Evolutionary conservation across 176 grass and related monocot species (phyloP).

Genomic region (Musa troglodytarum): DNA sequence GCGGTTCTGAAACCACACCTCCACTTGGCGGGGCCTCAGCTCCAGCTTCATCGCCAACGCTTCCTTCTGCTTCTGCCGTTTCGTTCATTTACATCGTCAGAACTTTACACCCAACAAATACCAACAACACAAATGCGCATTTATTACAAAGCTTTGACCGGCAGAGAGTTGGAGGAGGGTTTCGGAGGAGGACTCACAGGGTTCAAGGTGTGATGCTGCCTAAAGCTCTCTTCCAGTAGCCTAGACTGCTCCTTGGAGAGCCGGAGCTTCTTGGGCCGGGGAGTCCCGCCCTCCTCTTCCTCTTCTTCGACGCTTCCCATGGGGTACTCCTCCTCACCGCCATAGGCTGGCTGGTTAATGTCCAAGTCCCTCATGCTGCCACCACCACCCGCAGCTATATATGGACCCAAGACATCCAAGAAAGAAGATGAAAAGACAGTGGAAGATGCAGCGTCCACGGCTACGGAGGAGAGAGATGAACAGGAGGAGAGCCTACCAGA

Average conservation of each 20-base stretch:
- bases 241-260: slow-evolving; percentile 17
- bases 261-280: slow-evolving; percentile 3
- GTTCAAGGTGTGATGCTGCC: slow-evolving; percentile 16
- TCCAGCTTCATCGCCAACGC: slow-evolving; percentile 76
- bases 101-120: background rate
- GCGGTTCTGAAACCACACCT: slow-evolving; percentile 99
- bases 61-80: slow-evolving; percentile 92
- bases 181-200: background rate
- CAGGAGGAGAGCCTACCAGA: slow-evolving; percentile 6
- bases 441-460: no score
- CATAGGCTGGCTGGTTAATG: slow-evolving; percentile 87
- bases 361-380: slow-evolving; percentile 65
- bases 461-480: background rate
- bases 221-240: slow-evolving; percentile 14
- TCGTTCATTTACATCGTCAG: slow-evolving; percentile 24
- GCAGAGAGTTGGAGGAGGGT: no score
- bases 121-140: background rate
- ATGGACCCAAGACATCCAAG: background rate
- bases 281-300: slow-evolving; percentile 21
- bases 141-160: background rate
- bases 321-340: slow-evolving; percentile 74
- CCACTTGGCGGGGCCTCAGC: slow-evolving; percentile 84
- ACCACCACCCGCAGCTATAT: slow-evolving; percentile 45
- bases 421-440: no score
- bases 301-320: slow-evolving; percentile 71